Base-by-base conservation (phyloP, 441 rosid genomes). In the Biscutella auriculata region DNA sequence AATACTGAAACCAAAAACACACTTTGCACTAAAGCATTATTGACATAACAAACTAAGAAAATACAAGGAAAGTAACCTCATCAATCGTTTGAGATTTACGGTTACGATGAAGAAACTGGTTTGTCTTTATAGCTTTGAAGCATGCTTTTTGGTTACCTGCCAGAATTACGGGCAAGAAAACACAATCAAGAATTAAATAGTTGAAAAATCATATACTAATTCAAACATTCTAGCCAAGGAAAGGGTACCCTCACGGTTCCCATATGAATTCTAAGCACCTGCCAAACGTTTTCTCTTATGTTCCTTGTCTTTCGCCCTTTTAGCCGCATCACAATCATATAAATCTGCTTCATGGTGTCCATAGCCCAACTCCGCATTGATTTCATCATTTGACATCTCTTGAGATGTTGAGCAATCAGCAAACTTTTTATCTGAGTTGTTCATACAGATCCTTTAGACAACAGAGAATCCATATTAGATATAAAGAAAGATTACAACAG, bases 341-440 rank as follows among this genome's bases (percentile, higher is more conserved):
- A 73, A 87, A 59, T 87, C 99, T 72, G 89, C 99, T 63, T 89
- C 99, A 41, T 70, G 83, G 62, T 87, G 86, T 50, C 95, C 84
- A 93, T 56, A 19, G 23, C 23, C 97, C 79, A 93, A 78, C 80
- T 93, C 96, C 3, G 77, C 82, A 70, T 93, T 93, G 63, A 93
- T 89, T 35, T 93, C 96, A 56, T 79, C 88, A 76, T 87, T 89
- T 60, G 95, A 81, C 81, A 82, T 93, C 80, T 93, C 99, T 81
- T 93, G 99, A 48, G 80, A 57, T 53, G 68, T 76, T 60, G 91
- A 77, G 77, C 99, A 93, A 77, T 79, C 86, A 58, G 93, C 83
- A 39, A 79, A 93, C 11, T 65, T 57, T 72, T 65, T 65, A 55
- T 89, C 88, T 47, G 36, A 29, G 77, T 85, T 93, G 79, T 89